phyloP scores from a whole-genome alignment of 371 early-diverging fungal genomes.

The Mucor lusitanicus region DNA sequence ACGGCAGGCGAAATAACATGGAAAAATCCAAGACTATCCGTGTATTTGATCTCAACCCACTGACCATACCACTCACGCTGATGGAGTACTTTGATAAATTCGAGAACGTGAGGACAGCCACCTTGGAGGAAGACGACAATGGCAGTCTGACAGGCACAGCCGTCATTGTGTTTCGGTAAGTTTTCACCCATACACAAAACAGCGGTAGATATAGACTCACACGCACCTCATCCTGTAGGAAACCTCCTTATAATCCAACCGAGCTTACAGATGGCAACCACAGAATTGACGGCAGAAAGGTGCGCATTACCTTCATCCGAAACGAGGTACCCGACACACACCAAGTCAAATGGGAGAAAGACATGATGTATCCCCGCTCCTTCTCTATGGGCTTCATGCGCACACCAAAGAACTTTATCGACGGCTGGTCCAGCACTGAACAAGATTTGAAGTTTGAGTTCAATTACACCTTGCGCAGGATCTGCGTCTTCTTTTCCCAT shows the following conservation, averaged over 20 bases:
- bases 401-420: constrained; percentile 9
- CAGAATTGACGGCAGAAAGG: constrained; percentile 4
- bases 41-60: constrained; percentile 1
- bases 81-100: constrained; percentile 15
- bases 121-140: constrained; percentile 9
- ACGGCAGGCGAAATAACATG: background rate
- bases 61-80: constrained; percentile 9
- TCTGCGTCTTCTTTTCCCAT: constrained; percentile 32
- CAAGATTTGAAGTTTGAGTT: constrained; percentile 2
- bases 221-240: background rate
- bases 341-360: background rate
- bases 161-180: constrained; percentile 15
- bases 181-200: too few relatives aligned
- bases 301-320: background rate
- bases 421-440: constrained; percentile 12
- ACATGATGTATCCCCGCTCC: background rate
- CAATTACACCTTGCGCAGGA: constrained; percentile 26
- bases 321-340: background rate
- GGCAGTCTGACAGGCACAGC: background rate
- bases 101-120: background rate
- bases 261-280: background rate
- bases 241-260: background rate
- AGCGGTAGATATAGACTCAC: too few relatives aligned
- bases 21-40: background rate
- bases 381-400: constrained; percentile 16